phyloP scores from a whole-genome alignment of 805 yeast genomes.

The Zygotorulaspora danielsina region DNA sequence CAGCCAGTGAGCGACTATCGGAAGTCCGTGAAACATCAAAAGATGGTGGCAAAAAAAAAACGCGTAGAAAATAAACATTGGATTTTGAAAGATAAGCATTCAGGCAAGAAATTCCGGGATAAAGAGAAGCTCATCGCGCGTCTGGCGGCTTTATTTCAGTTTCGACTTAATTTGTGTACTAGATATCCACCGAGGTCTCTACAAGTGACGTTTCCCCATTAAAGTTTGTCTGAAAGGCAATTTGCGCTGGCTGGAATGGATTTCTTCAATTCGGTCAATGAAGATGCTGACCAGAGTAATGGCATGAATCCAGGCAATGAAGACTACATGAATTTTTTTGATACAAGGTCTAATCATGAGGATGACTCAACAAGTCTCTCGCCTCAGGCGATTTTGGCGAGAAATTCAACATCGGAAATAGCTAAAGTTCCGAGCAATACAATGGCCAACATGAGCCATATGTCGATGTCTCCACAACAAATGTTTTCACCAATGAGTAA shows the following conservation, averaged over 20 bases:
- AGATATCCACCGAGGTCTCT: too few species aligned
- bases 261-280: constrained; percentile 20
- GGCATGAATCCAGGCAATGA: constrained; percentile 20
- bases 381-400: constrained; percentile 35
- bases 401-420: constrained; percentile 21
- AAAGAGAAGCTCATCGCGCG: neutral
- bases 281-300: constrained; percentile 15
- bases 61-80: neutral
- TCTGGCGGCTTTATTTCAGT: too few species aligned
- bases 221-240: too few species aligned
- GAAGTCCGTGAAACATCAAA: constrained; percentile 1
- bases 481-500: constrained; percentile 21
- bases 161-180: too few species aligned
- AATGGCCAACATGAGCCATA: constrained; percentile 21
- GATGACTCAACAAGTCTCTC: constrained; percentile 21
- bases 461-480: constrained; percentile 27
- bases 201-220: too few species aligned
- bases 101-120: neutral
- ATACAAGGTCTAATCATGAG: constrained; percentile 40
- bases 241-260: constrained; percentile 7
- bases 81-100: neutral
- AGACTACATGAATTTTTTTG: constrained; percentile 42
- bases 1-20: neutral
- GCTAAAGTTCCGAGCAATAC: constrained; percentile 2
- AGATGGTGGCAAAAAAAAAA: constrained; percentile 1